Conservation (phyloP, 2,329 filamentous ascomycete genomes). For the Penicillium verrucosum region DNA sequence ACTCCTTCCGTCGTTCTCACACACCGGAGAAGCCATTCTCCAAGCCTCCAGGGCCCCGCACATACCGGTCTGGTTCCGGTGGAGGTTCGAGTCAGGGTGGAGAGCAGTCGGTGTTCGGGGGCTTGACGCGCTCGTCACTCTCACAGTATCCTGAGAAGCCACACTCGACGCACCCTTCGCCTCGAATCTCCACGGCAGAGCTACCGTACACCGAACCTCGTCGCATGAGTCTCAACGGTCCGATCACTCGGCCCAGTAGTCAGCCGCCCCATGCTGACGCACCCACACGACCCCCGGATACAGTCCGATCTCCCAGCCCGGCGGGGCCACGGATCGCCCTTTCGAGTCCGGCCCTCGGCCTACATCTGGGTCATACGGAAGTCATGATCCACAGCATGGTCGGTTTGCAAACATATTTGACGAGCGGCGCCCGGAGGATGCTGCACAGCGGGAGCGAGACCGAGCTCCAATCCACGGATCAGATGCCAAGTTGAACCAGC, state of each 20-base stretch:
- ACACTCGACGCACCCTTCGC: slow-evolving; percentile 34
- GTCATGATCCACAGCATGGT: slow-evolving; percentile 31
- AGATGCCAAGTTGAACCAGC: slow-evolving; percentile 29
- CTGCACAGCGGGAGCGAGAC: slow-evolving; percentile 35
- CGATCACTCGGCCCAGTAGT: slow-evolving; percentile 43
- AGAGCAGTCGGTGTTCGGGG: slow-evolving; percentile 35
- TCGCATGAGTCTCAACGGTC: slow-evolving; percentile 45
- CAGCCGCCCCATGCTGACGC: slow-evolving; percentile 40
- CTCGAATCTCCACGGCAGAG: slow-evolving; percentile 35
- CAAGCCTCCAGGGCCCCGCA: slow-evolving; percentile 39
- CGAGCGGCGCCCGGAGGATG: slow-evolving; percentile 38
- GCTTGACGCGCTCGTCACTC: slow-evolving; percentile 28
- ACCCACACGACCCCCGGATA: slow-evolving; percentile 34
- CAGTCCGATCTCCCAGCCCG: slow-evolving; percentile 34
- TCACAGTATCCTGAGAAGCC: slow-evolving; percentile 38
- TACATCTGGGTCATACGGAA: slow-evolving; percentile 28
- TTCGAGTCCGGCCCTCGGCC: slow-evolving; percentile 26
- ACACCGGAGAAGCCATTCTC: slow-evolving; percentile 67
- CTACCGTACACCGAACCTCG: slow-evolving; percentile 34
- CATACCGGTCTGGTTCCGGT: slow-evolving; percentile 39
- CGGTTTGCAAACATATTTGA: slow-evolving; percentile 34
- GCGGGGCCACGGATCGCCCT: slow-evolving; percentile 23
- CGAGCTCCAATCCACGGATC: slow-evolving; percentile 28
- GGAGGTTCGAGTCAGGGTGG: slow-evolving; percentile 25
- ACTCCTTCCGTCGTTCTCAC: slow-evolving; percentile 64